Percentiles rank a stretch among this genome's conserved stretches.
phyloP scores from a whole-genome alignment of 106 monocot species.

The Acorus gramineus region DNA sequence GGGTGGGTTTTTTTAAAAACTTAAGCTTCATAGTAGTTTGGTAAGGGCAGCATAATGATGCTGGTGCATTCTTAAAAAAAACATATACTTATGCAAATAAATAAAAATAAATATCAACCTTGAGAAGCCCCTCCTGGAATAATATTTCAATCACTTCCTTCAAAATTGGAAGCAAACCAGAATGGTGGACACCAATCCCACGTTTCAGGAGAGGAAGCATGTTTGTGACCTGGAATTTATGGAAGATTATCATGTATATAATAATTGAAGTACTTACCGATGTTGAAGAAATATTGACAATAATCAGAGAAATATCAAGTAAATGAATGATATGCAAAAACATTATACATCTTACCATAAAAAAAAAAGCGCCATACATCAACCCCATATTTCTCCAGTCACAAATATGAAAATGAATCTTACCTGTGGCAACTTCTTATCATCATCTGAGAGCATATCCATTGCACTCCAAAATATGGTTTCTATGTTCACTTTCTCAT shows the following conservation, averaged over 20 bases:
- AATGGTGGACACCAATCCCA: constrained; percentile 97
- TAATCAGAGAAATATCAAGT: background rate
- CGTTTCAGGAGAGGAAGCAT: constrained; percentile 92
- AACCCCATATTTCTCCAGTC: too few relatives aligned
- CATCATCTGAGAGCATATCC: constrained; percentile 96
- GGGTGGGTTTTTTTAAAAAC: too few relatives aligned
- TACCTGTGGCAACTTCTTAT: constrained; percentile 97
- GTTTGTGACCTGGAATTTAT: constrained; percentile 63
- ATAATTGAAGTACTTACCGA: too few relatives aligned
- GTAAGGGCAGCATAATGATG: too few relatives aligned
- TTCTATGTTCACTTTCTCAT: constrained; percentile 75
- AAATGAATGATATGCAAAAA: background rate
- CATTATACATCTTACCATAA: background rate
- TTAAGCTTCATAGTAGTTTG: too few relatives aligned
- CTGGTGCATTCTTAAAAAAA: too few relatives aligned
- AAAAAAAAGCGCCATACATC: background rate
- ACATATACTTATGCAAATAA: too few relatives aligned
- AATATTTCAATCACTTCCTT: constrained; percentile 99
- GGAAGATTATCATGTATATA: background rate
- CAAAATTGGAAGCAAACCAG: constrained; percentile 88
- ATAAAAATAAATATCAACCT: constrained; percentile 31
- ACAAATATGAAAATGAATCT: constrained; percentile 11
- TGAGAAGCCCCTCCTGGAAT: constrained; percentile 93
- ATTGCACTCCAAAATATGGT: constrained; percentile 98
- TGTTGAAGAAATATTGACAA: background rate